phyloP scores from a whole-genome alignment of 257 asterid genomes.

The Salvia miltiorrhiza region DNA sequence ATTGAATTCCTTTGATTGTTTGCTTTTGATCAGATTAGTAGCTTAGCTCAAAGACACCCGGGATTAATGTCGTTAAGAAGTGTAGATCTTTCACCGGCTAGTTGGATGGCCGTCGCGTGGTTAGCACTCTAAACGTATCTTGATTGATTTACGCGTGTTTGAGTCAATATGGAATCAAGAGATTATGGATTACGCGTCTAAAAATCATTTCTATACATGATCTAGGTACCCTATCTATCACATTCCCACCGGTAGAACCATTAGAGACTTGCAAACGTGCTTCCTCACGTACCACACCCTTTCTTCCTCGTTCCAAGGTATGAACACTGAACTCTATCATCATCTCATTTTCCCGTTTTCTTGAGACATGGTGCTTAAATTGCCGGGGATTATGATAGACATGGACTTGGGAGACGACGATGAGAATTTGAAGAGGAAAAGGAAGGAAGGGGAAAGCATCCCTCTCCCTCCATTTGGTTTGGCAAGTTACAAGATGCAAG shows the following conservation, averaged over 20 bases:
- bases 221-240: constrained; percentile 83
- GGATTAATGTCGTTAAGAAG: constrained; percentile 64
- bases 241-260: constrained; percentile 58
- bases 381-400: constrained; percentile 16
- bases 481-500: constrained; percentile 68
- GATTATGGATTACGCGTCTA: neutral
- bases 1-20: constrained; percentile 1
- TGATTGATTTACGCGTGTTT: neutral
- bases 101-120: constrained; percentile 95
- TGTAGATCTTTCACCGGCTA: constrained; percentile 83
- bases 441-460: constrained; percentile 30
- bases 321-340: neutral
- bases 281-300: constrained; percentile 84
- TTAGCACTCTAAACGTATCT: constrained; percentile 20
- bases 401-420: constrained; percentile 32
- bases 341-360: neutral
- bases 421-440: constrained; percentile 27
- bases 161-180: neutral
- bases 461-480: constrained; percentile 76
- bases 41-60: constrained; percentile 50
- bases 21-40: constrained; percentile 44
- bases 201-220: neutral
- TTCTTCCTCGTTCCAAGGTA: constrained; percentile 84
- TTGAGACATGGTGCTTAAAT: neutral
- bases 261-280: constrained; percentile 58